phyloP scores from a whole-genome alignment of 2,329 filamentous ascomycete species.

The Colletotrichum zoysiae region DNA sequence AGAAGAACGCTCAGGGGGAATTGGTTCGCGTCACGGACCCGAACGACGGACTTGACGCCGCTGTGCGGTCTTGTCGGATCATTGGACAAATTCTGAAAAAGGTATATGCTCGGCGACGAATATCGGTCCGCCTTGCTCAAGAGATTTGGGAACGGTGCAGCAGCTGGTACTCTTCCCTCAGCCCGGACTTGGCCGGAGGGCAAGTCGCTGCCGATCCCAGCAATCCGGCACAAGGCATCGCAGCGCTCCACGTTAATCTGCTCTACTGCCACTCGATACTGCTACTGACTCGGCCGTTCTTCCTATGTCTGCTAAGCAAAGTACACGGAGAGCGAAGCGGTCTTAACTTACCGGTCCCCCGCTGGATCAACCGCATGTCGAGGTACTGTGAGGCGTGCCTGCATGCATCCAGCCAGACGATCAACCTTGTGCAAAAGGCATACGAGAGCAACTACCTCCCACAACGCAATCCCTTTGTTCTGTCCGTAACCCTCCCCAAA shows the following conservation, averaged over 20 bases:
- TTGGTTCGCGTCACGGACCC: constrained; percentile 31
- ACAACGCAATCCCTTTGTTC: constrained; percentile 66
- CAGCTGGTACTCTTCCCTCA: constrained; percentile 63
- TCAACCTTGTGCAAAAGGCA: constrained; percentile 61
- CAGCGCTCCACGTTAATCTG: constrained; percentile 72
- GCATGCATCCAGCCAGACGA: constrained; percentile 62
- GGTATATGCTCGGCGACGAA: constrained; percentile 70
- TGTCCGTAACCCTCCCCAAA: constrained; percentile 56
- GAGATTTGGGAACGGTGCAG: constrained; percentile 68
- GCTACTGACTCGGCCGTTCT: constrained; percentile 74
- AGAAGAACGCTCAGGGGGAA: constrained; percentile 36
- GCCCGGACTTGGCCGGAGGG: constrained; percentile 63
- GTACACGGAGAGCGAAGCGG: constrained; percentile 50
- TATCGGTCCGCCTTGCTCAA: constrained; percentile 68
- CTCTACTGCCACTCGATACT: constrained; percentile 73
- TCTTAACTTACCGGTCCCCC: constrained; percentile 37
- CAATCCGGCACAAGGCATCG: constrained; percentile 64
- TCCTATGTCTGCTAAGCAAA: constrained; percentile 67
- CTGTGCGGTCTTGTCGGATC: constrained; percentile 68
- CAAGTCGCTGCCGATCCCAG: constrained; percentile 57
- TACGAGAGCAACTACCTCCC: constrained; percentile 60
- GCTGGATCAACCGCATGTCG: constrained; percentile 45
- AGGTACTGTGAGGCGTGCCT: constrained; percentile 62
- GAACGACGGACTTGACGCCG: constrained; percentile 61
- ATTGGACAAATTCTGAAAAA: constrained; percentile 70